phyloP scores from a whole-genome alignment of 495 filamentous ascomycete genomes.

The Aspergillus leporis region DNA sequence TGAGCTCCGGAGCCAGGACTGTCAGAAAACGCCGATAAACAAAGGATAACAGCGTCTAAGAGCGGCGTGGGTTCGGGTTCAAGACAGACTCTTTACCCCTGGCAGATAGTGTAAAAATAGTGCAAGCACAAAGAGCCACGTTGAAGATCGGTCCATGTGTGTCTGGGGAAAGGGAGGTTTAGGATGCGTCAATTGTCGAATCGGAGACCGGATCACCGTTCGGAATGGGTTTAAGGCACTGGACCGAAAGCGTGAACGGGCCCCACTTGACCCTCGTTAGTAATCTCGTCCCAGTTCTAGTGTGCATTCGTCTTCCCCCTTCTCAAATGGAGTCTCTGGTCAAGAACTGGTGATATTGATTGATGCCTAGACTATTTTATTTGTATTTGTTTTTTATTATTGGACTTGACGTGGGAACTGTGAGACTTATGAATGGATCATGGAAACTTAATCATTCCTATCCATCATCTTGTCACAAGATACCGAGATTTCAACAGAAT shows the following conservation, averaged over 20 bases:
- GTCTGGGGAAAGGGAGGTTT: conserved; percentile 22
- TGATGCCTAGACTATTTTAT: background rate
- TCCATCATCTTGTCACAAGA: too few relatives aligned
- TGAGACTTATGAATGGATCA: background rate
- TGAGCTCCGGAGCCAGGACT: conserved; percentile 4
- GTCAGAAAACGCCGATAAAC: conserved; percentile 7
- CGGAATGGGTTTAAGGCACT: background rate
- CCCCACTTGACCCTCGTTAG: background rate
- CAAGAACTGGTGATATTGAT: background rate
- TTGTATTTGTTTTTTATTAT: background rate
- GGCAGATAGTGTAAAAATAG: conserved; percentile 20
- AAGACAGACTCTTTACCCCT: conserved; percentile 16
- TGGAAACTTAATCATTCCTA: too few relatives aligned
- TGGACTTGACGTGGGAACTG: too few relatives aligned
- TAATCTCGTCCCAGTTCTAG: background rate
- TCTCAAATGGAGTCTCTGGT: background rate
- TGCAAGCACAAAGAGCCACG: conserved; percentile 20
- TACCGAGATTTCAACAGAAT: too few relatives aligned
- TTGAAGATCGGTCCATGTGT: conserved; percentile 26
- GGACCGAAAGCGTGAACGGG: background rate
- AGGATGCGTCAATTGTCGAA: conserved; percentile 9
- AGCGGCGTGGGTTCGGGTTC: conserved; percentile 1
- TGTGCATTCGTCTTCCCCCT: background rate
- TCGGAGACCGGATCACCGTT: conserved; percentile 18
- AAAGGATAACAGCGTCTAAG: conserved; percentile 4